phyloP scores from a whole-genome alignment of 306 rosid species.

The Acacia confusa region DNA sequence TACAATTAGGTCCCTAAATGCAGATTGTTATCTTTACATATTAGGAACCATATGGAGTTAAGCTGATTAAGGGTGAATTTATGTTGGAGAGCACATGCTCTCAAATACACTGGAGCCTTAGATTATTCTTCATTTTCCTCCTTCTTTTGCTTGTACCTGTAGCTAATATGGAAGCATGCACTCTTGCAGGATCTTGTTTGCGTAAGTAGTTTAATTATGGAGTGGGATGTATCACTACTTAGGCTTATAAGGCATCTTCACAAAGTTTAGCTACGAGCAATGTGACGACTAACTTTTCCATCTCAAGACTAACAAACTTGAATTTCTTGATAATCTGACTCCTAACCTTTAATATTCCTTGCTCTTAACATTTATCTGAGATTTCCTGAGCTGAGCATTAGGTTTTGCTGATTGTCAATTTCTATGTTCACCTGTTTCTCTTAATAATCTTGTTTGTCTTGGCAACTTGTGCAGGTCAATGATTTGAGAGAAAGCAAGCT shows the following conservation, averaged over 20 bases:
- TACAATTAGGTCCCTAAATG: no score
- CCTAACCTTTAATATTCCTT: not conserved
- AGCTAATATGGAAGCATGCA: not conserved
- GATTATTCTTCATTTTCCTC: not conserved
- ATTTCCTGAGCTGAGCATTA: not conserved
- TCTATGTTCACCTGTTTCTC: not conserved
- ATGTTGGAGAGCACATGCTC: not conserved
- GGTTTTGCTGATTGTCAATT: not conserved
- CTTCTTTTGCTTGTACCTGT: not conserved
- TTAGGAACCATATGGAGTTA: not conserved
- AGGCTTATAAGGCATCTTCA: not conserved
- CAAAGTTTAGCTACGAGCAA: not conserved
- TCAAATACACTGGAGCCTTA: not conserved
- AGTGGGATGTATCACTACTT: not conserved
- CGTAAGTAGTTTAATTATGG: not conserved
- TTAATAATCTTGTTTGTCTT: not conserved
- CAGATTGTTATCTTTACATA: no score
- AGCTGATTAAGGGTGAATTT: not conserved
- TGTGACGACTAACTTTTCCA: not conserved
- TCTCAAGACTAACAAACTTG: not conserved
- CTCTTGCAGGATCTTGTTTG: not conserved
- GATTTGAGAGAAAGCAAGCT: conserved; percentile 53
- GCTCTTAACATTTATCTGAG: not conserved
- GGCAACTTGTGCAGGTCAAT: conserved; percentile 58
- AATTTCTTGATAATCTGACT: not conserved